A percentile compares a stretch with the other conserved stretches of the same genome.
phyloP scores from a whole-genome alignment of 2,329 filamentous ascomycete genomes.

The Stagonosporopsis cucurbitacearum region DNA sequence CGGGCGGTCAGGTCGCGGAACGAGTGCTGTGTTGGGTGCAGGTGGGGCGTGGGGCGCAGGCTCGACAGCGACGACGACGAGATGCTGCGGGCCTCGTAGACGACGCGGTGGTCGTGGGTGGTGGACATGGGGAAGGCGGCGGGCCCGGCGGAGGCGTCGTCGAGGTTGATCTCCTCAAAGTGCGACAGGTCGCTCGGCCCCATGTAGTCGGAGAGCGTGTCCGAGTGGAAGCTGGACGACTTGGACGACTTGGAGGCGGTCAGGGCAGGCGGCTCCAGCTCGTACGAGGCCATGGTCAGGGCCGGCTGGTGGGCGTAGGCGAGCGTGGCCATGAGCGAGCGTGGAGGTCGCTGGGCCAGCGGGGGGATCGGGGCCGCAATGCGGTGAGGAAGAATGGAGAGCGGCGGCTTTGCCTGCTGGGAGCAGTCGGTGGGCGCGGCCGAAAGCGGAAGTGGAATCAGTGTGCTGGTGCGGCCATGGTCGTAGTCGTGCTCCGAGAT shows the following conservation, averaged over 20 bases:
- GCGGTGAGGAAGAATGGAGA: conserved; percentile 27
- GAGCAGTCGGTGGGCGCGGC: conserved; percentile 37
- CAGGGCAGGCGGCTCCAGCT: conserved; percentile 69
- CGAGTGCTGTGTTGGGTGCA: conserved; percentile 5
- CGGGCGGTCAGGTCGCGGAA: conserved; percentile 48
- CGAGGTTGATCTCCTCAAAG: conserved; percentile 92
- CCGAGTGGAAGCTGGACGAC: conserved; percentile 85
- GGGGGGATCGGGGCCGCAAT: conserved; percentile 28
- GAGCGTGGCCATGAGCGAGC: conserved; percentile 48
- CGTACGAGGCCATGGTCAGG: conserved; percentile 19
- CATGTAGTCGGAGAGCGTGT: conserved; percentile 70
- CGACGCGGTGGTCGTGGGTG: conserved; percentile 37
- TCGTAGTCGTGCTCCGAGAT: conserved; percentile 48
- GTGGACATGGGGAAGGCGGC: conserved; percentile 54
- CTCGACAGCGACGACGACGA: conserved; percentile 24
- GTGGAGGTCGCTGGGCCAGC: conserved; percentile 30
- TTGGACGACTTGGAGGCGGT: conserved; percentile 88
- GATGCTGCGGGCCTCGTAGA: conserved; percentile 39
- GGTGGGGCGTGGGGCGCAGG: conserved; percentile 17
- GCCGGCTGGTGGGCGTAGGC: conserved; percentile 35
- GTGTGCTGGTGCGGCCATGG: conserved; percentile 41
- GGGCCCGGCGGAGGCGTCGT: conserved; percentile 59
- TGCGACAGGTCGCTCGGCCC: conserved; percentile 73
- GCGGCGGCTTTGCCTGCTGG: conserved; percentile 11
- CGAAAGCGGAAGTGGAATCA: conserved; percentile 37